Evolutionary conservation across 2,329 filamentous ascomycete genomes (phyloP), one percentile per base, ranked within the genome.

Genomic region (Pseudogymnoascus pannorum): DNA sequence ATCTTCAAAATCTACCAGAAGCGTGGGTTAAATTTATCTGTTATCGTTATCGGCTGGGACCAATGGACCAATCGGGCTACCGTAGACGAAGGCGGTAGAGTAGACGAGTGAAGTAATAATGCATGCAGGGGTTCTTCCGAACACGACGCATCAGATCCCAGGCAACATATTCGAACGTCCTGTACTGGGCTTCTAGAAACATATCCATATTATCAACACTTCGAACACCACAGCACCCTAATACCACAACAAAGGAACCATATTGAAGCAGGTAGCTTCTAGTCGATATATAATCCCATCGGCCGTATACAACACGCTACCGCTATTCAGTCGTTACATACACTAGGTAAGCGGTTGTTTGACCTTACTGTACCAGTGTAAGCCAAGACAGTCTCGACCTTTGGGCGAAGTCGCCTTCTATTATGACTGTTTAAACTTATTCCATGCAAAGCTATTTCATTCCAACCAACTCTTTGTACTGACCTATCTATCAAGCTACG

Each of bases 81-180:
- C 48, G 48, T 54, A 31, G 48, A 12, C n/a, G n/a, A 31, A 54
- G 48, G 48, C n/a, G 48, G 26, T 54, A 51, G 44, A 51, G 44
- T 51, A 54, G 48, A 54, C 48, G 48, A 54, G 48, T 54, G 48
- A 31, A 54, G 48, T 54, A 54, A 54, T 12, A 54, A 14, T 58
- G 31, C 31, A 11, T 38, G 57, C 57, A 58, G 57, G 57, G 57
- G 57, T 58, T 58, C 57, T 58, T 58, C 57, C 57, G 57, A 58
- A 58, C 57, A 58, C 57, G 57, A 58, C 35, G 57, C 57, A 58
- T 36, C 57, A 58, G 31, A 58, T 40, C 57, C 31, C 48, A 31
- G 35, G 57, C 57, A 36, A 58, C 31, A 40, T 36, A 58, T 58
- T 58, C 57, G 31, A 58, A 36, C 57, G 48, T 54, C 24, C 48